phyloP scores from a whole-genome alignment of 2,329 filamentous ascomycete species.

The Paracoccidioides lutzii region DNA sequence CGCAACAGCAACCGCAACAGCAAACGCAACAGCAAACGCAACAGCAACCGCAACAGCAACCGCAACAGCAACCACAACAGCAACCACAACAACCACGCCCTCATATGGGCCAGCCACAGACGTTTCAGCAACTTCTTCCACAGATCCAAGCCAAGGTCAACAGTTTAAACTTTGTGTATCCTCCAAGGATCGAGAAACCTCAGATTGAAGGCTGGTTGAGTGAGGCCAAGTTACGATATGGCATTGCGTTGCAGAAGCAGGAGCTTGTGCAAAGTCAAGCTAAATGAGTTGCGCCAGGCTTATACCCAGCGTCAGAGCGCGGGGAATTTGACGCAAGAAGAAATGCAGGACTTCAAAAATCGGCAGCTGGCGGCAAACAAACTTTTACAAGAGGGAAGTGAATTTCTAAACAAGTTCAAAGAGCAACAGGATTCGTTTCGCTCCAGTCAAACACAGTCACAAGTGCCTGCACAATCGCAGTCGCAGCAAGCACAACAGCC shows the following conservation, averaged over 20 bases:
- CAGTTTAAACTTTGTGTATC: slow-evolving; percentile 31
- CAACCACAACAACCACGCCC: slow-evolving; percentile 15
- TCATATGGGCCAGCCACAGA: slow-evolving; percentile 26
- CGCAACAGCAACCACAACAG: slow-evolving; percentile 17
- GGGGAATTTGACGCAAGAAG: slow-evolving; percentile 30
- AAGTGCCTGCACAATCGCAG: slow-evolving; percentile 16
- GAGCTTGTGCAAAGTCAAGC: slow-evolving; percentile 35
- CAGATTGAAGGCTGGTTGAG: slow-evolving; percentile 34
- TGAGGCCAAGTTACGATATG: slow-evolving; percentile 36
- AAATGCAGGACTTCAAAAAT: slow-evolving; percentile 31
- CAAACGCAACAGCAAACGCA: slow-evolving; percentile 16
- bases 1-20: slow-evolving; percentile 19
- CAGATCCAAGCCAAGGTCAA: slow-evolving; percentile 37
- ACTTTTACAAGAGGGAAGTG: slow-evolving; percentile 31
- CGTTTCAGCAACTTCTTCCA: slow-evolving; percentile 30
- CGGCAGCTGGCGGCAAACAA: slow-evolving; percentile 30
- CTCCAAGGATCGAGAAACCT: slow-evolving; percentile 32
- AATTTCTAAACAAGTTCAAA: slow-evolving; percentile 36
- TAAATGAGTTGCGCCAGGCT: slow-evolving; percentile 30
- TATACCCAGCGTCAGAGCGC: slow-evolving; percentile 26
- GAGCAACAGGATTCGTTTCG: slow-evolving; percentile 36
- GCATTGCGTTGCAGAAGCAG: slow-evolving; percentile 36
- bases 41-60: slow-evolving; percentile 7
- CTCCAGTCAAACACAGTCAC: slow-evolving; percentile 23
- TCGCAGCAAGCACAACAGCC: slow-evolving; percentile 11